Base-by-base conservation (phyloP, 495 filamentous ascomycete species). In the Daldinia vernicosa region DNA sequence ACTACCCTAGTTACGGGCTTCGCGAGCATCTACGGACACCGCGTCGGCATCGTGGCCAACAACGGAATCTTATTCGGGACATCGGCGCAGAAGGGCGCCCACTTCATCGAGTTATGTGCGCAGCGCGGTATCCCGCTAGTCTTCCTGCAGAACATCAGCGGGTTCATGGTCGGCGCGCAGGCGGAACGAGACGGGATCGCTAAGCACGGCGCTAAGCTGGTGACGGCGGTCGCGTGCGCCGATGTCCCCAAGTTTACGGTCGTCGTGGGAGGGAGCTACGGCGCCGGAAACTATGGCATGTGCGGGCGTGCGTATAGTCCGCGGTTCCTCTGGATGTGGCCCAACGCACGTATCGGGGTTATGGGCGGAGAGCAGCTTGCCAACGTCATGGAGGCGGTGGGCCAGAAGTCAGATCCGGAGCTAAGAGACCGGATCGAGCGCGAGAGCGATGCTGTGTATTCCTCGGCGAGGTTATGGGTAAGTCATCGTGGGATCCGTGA, bases 181-280 rank as follows among this genome's bases (percentile, higher is more conserved):
- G 95, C 95, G 4, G 95, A 99, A 79, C 90, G 89, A 45, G 95
- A 93, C 57, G 95, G 95, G 6, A 98, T 99, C 71, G 95, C 95
- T 30, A 98, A 98, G 85, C 97, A 99, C 75, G 95, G 95, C 45
- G 95, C 95, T 0, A 98, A 99, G 83, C 86, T 99, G 17, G 95
- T 99, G 7, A 98, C 94, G 7, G 95, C 95, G 3, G 96, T 98
- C 3, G 92, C 94, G 4, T 98, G 94, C 77, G 93, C 94, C 9
- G 90, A 97, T 66, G 95, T 98, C 39, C 96, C 95, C 67, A 99
- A 99, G 79, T 95, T 99, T 74, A 99, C 95, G 0, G 91, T 99
- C 5, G 93, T 99, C 0, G 89, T 98, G 27, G 95, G 95, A 4
- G 90, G 91, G 9, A 94, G 90, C 79, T 98, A 98, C 80, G 96